Conservation (phyloP, 2,329 filamentous ascomycete species). For the Akanthomyces muscarius region DNA sequence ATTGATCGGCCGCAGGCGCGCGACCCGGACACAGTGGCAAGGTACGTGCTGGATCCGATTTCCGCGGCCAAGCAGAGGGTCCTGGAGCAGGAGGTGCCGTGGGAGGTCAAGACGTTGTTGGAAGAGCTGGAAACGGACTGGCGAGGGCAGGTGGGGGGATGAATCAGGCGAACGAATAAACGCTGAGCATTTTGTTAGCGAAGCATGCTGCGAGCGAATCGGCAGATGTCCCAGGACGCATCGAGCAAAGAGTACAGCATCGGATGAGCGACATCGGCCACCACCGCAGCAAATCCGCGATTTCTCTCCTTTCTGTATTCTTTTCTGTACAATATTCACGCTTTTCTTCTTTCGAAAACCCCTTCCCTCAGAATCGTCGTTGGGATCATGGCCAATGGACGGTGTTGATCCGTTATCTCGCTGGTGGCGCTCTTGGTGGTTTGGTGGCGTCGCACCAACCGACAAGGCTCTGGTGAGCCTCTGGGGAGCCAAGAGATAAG, state of each 20-base stretch:
- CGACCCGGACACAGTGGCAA: constrained; percentile 62
- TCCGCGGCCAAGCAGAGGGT: constrained; percentile 44
- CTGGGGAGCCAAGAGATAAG: constrained; percentile 17
- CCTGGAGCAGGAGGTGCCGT: constrained; percentile 50
- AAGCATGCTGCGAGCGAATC: background rate
- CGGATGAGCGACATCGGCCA: constrained; percentile 7
- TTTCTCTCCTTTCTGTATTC: background rate
- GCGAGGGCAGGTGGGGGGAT: constrained; percentile 23
- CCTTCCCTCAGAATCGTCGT: background rate
- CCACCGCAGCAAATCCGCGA: background rate
- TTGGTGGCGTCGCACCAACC: constrained; percentile 7
- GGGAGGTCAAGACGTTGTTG: constrained; percentile 48
- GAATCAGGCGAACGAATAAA: background rate
- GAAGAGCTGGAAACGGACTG: constrained; percentile 42
- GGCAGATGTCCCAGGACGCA: background rate
- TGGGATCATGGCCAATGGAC: background rate
- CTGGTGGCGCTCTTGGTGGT: constrained; percentile 12
- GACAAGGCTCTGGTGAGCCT: constrained; percentile 8
- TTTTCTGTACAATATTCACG: background rate
- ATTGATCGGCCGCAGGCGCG: constrained; percentile 78
- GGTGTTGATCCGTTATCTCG: constrained; percentile 6
- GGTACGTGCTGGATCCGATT: constrained; percentile 74
- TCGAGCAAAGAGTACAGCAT: background rate
- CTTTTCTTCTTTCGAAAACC: background rate
- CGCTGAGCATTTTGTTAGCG: background rate